A percentile compares a stretch with the other conserved stretches of the same genome.
Evolutionary conservation across 2,329 filamentous ascomycete species (phyloP).

Genomic region (Diaporthe helianthi): DNA sequence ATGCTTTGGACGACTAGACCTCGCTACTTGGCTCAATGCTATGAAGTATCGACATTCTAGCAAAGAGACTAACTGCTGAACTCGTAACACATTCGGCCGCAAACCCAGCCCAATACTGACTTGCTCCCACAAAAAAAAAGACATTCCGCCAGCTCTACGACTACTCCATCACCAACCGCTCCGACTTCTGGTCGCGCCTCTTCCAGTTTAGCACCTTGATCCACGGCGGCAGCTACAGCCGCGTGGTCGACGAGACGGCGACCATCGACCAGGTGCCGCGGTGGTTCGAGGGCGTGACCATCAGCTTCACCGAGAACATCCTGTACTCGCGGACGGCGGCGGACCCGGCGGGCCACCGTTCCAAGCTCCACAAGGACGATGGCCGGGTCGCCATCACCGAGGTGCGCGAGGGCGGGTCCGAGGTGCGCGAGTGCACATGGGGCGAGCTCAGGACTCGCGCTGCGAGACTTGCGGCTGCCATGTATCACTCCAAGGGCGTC

Average conservation of each 20-base stretch:
- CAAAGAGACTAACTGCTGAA: too few species aligned
- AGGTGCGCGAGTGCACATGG: constrained; percentile 69
- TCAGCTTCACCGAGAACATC: constrained; percentile 85
- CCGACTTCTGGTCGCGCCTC: constrained; percentile 70
- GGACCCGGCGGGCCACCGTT: constrained; percentile 50
- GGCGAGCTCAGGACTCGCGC: constrained; percentile 66
- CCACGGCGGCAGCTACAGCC: constrained; percentile 64
- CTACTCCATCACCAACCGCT: constrained; percentile 69
- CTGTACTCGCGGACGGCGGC: constrained; percentile 63
- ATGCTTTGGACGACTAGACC: background rate
- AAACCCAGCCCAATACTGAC: too few species aligned
- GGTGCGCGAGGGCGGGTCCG: constrained; percentile 70
- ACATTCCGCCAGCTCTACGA: constrained; percentile 73
- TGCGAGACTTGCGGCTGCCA: constrained; percentile 67
- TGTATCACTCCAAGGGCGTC: constrained; percentile 68
- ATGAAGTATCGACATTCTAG: too few species aligned
- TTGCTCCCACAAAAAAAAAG: constrained; percentile 45
- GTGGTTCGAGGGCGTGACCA: constrained; percentile 77
- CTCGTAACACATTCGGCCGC: too few species aligned
- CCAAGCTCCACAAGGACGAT: constrained; percentile 72
- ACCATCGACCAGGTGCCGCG: constrained; percentile 75
- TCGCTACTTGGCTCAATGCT: constrained; percentile 1
- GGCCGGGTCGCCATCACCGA: constrained; percentile 74
- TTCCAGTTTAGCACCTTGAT: constrained; percentile 68
- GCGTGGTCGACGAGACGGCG: constrained; percentile 71